phyloP scores from a whole-genome alignment of 352 stramenopile genomes.

The Pythium aristosporum region DNA sequence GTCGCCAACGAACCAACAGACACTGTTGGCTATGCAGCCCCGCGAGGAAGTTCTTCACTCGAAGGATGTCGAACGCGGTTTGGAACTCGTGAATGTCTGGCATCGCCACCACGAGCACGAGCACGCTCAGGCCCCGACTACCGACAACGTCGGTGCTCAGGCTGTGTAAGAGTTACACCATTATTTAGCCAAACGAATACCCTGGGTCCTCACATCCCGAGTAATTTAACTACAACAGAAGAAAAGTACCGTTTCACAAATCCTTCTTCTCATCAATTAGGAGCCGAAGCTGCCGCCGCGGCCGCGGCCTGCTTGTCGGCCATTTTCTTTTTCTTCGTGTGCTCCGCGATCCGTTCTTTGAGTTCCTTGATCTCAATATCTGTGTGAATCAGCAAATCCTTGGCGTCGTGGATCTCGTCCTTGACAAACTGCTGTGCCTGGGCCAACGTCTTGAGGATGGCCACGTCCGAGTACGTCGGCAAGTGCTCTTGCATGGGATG shows the following conservation, averaged over 20 bases:
- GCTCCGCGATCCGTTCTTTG: constrained; percentile 68
- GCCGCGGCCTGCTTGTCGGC: constrained; percentile 47
- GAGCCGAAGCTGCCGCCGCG: constrained; percentile 8
- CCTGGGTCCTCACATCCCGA: constrained; percentile 8
- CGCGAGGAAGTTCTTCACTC: constrained; percentile 36
- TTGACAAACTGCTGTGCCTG: constrained; percentile 82
- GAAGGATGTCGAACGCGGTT: constrained; percentile 51
- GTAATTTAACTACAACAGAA: constrained; percentile 26
- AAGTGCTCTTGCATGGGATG: constrained; percentile 85
- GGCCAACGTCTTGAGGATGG: constrained; percentile 83
- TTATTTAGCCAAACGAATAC: constrained; percentile 23
- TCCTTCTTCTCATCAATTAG: neutral
- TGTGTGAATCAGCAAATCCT: constrained; percentile 59
- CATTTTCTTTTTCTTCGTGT: constrained; percentile 78
- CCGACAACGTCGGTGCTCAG: constrained; percentile 25
- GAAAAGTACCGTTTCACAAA: neutral
- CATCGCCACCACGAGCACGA: constrained; percentile 43
- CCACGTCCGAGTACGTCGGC: constrained; percentile 86
- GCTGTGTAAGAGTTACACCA: constrained; percentile 26
- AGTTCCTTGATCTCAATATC: constrained; percentile 79
- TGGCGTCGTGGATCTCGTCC: constrained; percentile 68
- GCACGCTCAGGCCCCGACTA: constrained; percentile 18
- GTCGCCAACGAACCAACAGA: constrained; percentile 23
- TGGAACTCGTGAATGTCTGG: constrained; percentile 75
- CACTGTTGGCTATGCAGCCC: constrained; percentile 29